A percentile compares a stretch with the other conserved stretches of the same genome.
These are phyloP conservation scores for Cadophora sp. DNA, from an alignment of 2,329 filamentous ascomycete species.

Conservation along the genomic window DNA sequence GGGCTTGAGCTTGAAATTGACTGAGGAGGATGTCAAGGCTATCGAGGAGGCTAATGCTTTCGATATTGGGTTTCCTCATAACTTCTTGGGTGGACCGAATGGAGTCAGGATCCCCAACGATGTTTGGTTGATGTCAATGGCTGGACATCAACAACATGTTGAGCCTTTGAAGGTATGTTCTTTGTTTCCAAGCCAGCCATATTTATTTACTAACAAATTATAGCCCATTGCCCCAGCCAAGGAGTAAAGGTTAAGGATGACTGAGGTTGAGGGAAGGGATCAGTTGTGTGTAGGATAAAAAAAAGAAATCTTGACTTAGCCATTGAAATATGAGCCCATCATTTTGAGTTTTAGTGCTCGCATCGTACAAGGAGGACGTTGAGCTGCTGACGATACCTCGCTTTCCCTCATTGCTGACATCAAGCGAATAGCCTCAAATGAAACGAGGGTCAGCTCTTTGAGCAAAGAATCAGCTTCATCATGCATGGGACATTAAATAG, in stretches of 20 bases:
- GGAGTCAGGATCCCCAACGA: constrained; percentile 46
- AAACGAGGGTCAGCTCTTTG: too few relatives aligned
- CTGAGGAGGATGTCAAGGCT: constrained; percentile 66
- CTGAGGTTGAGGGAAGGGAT: background rate
- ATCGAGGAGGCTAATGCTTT: constrained; percentile 69
- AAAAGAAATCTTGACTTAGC: background rate
- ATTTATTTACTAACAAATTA: constrained; percentile 13
- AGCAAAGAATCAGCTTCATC: too few relatives aligned
- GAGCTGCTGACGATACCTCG: too few relatives aligned
- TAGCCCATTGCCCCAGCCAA: constrained; percentile 29
- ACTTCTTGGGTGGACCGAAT: constrained; percentile 58
- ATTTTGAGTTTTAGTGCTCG: too few relatives aligned
- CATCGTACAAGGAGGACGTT: too few relatives aligned
- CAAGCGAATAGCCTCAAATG: too few relatives aligned
- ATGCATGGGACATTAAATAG: too few relatives aligned
- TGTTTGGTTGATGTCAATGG: constrained; percentile 47
- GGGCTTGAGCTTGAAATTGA: constrained; percentile 66
- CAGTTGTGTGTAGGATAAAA: background rate
- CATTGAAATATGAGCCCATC: background rate
- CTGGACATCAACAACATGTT: constrained; percentile 59
- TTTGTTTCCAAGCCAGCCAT: background rate
- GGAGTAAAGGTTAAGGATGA: constrained; percentile 7
- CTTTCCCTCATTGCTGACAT: too few relatives aligned
- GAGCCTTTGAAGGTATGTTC: constrained; percentile 41
- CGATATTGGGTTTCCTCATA: constrained; percentile 71